Evolutionary conservation across 768 basidiomycete species (phyloP), one percentile per base, ranked within the genome.

Genomic region (Obba rivulosa): DNA sequence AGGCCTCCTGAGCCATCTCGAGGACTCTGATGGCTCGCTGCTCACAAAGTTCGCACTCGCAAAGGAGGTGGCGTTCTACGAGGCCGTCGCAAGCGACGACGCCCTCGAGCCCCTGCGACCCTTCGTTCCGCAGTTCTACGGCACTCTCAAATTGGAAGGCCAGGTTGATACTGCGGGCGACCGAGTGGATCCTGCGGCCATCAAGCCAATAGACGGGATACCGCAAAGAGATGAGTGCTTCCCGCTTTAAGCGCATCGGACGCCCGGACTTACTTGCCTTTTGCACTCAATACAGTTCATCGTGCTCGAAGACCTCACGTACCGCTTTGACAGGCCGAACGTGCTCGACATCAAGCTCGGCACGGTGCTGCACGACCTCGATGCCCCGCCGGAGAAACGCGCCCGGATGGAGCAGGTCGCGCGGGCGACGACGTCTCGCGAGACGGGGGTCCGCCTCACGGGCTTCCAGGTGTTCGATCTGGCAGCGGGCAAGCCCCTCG

Each of bases 261-360:
- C 22, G 21, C 24, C 37, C 36, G 50, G 24, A 39, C 8, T 38
- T 39, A 41, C 44, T 28, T 51, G 16, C 23, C 14, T 40, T 18
- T 5, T 18, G 13, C 36, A n/a, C 21, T 37, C 20, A 49, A 35
- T 47, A 58, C 81, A 93, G 72, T 83, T 80, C 50, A 69, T 95
- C 45, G 90, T 95, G 24, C 67, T 99, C 3, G 85, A 94, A 68
- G 97, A 99, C 64, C 69, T 93, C 11, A 67, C 86, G 2, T 66
- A 84, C 55, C 61, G 74, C 1, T 97, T 93, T 70, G 57, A 67
- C 31, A 85, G 82, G 62, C 94, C 94, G 5, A 92, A 88, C 56
- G 78, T 96, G 49, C 72, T 97, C 23, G 95, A 99, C 63, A 75
- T 92, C 62, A 99, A 98, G 66, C 85, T 98, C 14, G 96, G 96